Conservation (phyloP, 2,329 filamentous ascomycete species). For the Bisporella sp. region DNA sequence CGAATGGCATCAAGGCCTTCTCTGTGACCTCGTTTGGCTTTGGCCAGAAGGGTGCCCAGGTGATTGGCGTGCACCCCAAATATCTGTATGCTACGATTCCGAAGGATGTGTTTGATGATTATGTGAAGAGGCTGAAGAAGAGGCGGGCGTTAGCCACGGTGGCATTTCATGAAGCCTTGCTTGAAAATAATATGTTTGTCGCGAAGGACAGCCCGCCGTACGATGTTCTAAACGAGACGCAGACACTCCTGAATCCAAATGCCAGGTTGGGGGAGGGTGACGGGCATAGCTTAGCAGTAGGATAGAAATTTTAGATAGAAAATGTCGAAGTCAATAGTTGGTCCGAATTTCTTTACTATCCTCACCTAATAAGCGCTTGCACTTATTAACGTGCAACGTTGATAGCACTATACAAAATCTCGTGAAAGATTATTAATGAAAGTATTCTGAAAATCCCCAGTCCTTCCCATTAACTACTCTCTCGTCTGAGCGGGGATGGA, state of each 20-base stretch:
- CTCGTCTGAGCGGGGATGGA: too few relatives aligned
- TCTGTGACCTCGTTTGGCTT: conserved; percentile 97
- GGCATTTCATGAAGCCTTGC: background rate
- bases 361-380: too few relatives aligned
- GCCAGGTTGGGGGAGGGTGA: background rate
- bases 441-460: too few relatives aligned
- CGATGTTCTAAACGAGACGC: background rate
- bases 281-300: too few relatives aligned
- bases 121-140: background rate
- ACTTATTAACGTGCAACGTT: too few relatives aligned
- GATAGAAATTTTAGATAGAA: too few relatives aligned
- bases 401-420: too few relatives aligned
- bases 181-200: background rate
- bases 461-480: too few relatives aligned
- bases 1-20: conserved; percentile 84
- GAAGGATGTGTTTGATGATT: background rate
- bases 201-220: background rate
- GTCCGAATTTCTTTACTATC: too few relatives aligned
- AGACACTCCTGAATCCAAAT: background rate
- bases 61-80: conserved; percentile 87
- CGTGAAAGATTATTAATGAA: too few relatives aligned
- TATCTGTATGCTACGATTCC: conserved; percentile 76
- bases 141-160: background rate
- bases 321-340: too few relatives aligned
- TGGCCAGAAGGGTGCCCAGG: conserved; percentile 95